phyloP scores from a whole-genome alignment of 176 grass and related monocot species.

The Oryza brachyantha region DNA sequence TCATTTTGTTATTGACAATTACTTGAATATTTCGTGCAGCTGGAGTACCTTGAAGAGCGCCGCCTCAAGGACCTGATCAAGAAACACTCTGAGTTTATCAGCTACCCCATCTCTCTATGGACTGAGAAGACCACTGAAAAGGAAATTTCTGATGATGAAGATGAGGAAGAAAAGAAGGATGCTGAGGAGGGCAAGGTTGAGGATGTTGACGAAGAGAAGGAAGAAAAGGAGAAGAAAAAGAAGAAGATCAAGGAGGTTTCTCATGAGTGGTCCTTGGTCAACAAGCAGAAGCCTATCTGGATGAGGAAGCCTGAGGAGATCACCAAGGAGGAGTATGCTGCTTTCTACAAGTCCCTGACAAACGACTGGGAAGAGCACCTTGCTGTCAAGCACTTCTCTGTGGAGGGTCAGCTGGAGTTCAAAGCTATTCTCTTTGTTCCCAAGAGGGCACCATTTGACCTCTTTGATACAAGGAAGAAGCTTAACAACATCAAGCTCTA shows the following conservation, averaged over 20 bases:
- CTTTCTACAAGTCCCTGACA: slow-evolving; percentile 97
- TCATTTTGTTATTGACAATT: background rate
- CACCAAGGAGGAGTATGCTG: slow-evolving; percentile 94
- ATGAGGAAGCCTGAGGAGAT: slow-evolving; percentile 99
- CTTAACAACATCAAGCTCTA: slow-evolving; percentile 97
- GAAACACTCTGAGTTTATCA: slow-evolving; percentile 99
- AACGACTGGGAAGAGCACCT: slow-evolving; percentile 99
- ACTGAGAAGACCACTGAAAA: slow-evolving; percentile 95
- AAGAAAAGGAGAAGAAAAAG: slow-evolving; percentile 91
- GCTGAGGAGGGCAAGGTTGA: slow-evolving; percentile 90
- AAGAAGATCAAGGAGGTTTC: slow-evolving; percentile 99
- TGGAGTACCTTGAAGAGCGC: slow-evolving; percentile 96
- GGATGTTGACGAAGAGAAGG: slow-evolving; percentile 90
- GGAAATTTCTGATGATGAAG: slow-evolving; percentile 97
- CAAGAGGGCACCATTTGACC: slow-evolving; percentile 92
- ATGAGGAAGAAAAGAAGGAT: slow-evolving; percentile 96
- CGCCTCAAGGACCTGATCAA: slow-evolving; percentile 93
- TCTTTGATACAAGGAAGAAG: slow-evolving; percentile 96
- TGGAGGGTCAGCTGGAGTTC: slow-evolving; percentile 97
- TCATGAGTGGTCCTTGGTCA: slow-evolving; percentile 84
- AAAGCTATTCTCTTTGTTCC: slow-evolving; percentile 95
- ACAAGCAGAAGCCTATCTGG: slow-evolving; percentile 99
- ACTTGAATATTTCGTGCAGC: slow-evolving; percentile 30
- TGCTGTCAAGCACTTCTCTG: slow-evolving; percentile 94
- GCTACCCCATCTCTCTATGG: slow-evolving; percentile 96